Percentiles rank a stretch among this genome's conserved stretches.
These are phyloP conservation scores for Ascochyta clinopodiicola DNA, from an alignment of 2,329 filamentous ascomycete genomes.

Conservation along the genomic window DNA sequence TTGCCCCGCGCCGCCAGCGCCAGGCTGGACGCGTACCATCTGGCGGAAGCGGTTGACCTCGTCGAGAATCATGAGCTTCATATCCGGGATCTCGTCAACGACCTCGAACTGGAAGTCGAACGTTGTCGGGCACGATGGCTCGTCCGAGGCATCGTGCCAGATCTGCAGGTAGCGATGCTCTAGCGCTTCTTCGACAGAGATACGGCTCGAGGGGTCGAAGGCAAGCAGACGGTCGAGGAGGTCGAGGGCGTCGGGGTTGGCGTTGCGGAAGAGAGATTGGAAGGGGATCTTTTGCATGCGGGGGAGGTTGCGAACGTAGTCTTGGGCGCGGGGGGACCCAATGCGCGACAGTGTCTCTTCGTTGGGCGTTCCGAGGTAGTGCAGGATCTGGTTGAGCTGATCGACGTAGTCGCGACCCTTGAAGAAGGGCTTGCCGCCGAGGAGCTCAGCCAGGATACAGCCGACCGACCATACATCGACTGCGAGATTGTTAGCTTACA, in stretches of 20 bases:
- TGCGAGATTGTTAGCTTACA: constrained; percentile 50
- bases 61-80: constrained; percentile 97
- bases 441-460: constrained; percentile 93
- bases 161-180: constrained; percentile 97
- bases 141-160: constrained; percentile 97
- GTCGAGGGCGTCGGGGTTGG: constrained; percentile 94
- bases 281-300: constrained; percentile 95
- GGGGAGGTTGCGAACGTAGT: constrained; percentile 96
- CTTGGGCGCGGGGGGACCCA: constrained; percentile 92
- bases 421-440: constrained; percentile 97
- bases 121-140: constrained; percentile 88
- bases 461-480: constrained; percentile 99
- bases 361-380: constrained; percentile 95
- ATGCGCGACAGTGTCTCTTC: constrained; percentile 94
- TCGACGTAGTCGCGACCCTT: constrained; percentile 99
- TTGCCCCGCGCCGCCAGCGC: constrained; percentile 34
- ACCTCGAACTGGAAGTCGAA: constrained; percentile 99
- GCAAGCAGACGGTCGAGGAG: constrained; percentile 96
- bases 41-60: constrained; percentile 88
- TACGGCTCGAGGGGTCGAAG: constrained; percentile 92
- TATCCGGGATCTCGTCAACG: constrained; percentile 91
- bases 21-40: constrained; percentile 54
- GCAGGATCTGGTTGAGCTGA: constrained; percentile 98
- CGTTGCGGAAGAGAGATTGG: constrained; percentile 85
- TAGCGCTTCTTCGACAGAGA: constrained; percentile 91